Evolutionary conservation across 352 stramenopile species (phyloP).

Genomic region (Globisporangium cystogenes): DNA sequence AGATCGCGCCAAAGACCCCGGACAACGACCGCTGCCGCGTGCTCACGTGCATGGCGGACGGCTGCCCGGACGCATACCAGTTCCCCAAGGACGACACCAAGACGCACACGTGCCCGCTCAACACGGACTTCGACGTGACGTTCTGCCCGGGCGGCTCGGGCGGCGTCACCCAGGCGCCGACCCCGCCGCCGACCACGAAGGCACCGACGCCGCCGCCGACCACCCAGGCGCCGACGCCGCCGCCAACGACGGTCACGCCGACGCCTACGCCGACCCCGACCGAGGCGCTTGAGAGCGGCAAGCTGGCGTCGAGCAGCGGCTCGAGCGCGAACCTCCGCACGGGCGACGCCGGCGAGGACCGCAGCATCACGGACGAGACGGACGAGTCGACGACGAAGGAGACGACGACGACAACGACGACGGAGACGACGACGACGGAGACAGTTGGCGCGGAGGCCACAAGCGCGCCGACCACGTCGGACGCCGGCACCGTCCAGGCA

Average conservation of each 20-base stretch:
- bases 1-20: constrained; percentile 38
- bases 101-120: constrained; percentile 50
- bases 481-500: background rate
- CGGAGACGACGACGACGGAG: background rate
- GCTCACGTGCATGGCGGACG: constrained; percentile 48
- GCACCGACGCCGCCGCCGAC: constrained; percentile 12
- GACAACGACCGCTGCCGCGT: constrained; percentile 34
- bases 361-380: constrained; percentile 13
- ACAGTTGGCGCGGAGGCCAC: background rate
- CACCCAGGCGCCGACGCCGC: constrained; percentile 15
- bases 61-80: constrained; percentile 60
- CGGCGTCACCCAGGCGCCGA: constrained; percentile 10
- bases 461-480: background rate
- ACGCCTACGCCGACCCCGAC: constrained; percentile 10
- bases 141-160: constrained; percentile 31
- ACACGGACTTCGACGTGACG: constrained; percentile 50
- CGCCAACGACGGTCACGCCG: constrained; percentile 11
- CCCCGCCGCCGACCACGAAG: constrained; percentile 13
- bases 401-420: constrained; percentile 10
- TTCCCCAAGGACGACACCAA: constrained; percentile 67
- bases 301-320: background rate
- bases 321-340: constrained; percentile 6
- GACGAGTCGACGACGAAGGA: background rate
- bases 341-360: constrained; percentile 3
- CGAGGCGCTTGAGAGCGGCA: constrained; percentile 9